Conservation (phyloP, 1,139 yeast species). For the Kodamaea suecica region DNA sequence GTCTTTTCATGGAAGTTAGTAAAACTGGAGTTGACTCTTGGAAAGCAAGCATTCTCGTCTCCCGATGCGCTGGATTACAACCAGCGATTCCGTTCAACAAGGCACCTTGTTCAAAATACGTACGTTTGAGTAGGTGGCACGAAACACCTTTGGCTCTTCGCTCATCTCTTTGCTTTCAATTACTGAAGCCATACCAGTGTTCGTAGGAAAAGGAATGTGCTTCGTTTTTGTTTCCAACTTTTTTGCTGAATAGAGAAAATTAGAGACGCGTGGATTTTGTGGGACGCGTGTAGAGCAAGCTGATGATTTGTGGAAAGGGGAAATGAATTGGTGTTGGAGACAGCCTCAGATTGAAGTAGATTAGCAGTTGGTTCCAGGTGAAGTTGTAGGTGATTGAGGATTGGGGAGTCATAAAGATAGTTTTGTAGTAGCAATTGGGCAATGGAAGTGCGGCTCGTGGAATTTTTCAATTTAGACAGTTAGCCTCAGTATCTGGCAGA, state of each 20-base stretch:
- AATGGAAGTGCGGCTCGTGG: too few species aligned
- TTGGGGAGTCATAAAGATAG: too few species aligned
- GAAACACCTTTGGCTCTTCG: conserved; percentile 17
- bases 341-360: too few species aligned
- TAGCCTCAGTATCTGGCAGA: too few species aligned
- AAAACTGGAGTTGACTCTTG: background rate
- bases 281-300: conserved; percentile 1
- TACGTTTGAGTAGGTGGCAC: conserved; percentile 21
- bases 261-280: background rate
- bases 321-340: background rate
- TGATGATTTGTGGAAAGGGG: background rate
- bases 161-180: background rate
- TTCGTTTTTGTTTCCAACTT: background rate
- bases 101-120: too few species aligned
- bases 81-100: too few species aligned
- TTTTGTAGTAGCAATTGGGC: too few species aligned
- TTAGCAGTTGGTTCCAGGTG: too few species aligned
- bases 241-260: conserved; percentile 3
- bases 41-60: too few species aligned
- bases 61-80: background rate
- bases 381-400: too few species aligned
- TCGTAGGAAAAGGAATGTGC: background rate
- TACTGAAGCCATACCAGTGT: background rate
- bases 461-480: too few species aligned
- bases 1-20: conserved; percentile 14